Evolutionary conservation across 306 rosid species (phyloP).

Genomic region (Acacia melanoxylon): DNA sequence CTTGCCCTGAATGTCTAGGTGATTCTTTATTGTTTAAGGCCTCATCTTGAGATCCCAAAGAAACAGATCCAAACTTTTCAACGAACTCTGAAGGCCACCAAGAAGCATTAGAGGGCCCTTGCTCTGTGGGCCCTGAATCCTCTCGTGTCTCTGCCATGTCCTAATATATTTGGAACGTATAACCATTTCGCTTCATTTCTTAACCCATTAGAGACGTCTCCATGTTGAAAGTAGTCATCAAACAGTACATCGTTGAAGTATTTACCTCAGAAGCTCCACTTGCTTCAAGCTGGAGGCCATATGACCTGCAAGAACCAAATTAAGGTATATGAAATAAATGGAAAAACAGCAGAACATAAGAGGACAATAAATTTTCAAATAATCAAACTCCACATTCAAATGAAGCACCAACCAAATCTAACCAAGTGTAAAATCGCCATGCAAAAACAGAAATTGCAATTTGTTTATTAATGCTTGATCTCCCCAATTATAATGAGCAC

Average conservation of each 20-base stretch:
- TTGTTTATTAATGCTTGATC: conserved; percentile 9
- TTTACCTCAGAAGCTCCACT: conserved; percentile 40
- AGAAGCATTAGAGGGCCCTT: conserved; percentile 79
- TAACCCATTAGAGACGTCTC: conserved; percentile 63
- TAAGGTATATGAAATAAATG: conserved; percentile 20
- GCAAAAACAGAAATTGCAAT: not conserved
- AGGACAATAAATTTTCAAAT: conserved; percentile 16
- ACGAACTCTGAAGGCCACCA: conserved; percentile 96
- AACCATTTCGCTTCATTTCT: conserved; percentile 81
- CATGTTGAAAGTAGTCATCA: conserved; percentile 45
- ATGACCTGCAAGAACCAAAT: conserved; percentile 54
- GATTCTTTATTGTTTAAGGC: conserved; percentile 57
- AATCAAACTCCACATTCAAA: not conserved
- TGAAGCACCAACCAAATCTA: conserved; percentile 9
- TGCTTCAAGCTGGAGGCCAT: conserved; percentile 76
- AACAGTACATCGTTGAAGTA: conserved; percentile 37
- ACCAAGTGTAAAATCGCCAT: not conserved
- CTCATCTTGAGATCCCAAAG: conserved; percentile 79
- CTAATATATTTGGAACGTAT: conserved; percentile 59
- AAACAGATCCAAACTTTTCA: conserved; percentile 84
- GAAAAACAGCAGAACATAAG: not conserved
- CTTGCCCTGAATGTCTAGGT: conserved; percentile 47
- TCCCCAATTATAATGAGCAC: conserved; percentile 23
- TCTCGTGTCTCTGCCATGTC: conserved; percentile 95
- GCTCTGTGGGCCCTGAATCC: conserved; percentile 80